Percentiles rank a stretch among this genome's conserved stretches.
These are phyloP conservation scores for Shiraia sp. DNA, from an alignment of 2,329 filamentous ascomycete species.

Conservation along the genomic window DNA sequence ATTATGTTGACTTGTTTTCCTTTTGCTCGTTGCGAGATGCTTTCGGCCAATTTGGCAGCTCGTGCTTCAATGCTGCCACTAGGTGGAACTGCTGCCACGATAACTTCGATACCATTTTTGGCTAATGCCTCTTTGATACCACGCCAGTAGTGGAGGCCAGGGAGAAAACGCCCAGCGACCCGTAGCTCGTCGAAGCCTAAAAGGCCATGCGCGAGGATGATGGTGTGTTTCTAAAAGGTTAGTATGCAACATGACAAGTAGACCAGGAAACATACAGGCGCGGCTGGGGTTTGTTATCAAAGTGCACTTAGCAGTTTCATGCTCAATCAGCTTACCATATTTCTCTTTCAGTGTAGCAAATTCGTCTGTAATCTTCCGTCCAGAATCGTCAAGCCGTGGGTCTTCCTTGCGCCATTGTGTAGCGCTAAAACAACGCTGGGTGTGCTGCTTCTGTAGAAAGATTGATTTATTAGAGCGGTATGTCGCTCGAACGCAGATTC, in stretches of 20 bases:
- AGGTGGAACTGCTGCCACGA: constrained; percentile 62
- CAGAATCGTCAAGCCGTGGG: constrained; percentile 56
- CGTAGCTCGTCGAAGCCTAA: constrained; percentile 67
- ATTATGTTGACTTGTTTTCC: constrained; percentile 67
- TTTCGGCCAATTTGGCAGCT: constrained; percentile 57
- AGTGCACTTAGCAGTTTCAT: too few relatives aligned
- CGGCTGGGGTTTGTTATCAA: constrained; percentile 30
- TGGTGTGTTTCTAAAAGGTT: constrained; percentile 58
- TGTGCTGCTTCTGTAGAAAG: constrained; percentile 1
- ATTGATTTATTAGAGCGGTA: constrained; percentile 21
- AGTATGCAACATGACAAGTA: too few relatives aligned
- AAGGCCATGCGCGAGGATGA: constrained; percentile 67
- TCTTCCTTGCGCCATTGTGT: constrained; percentile 43
- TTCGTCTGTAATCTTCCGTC: constrained; percentile 61
- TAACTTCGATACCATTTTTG: constrained; percentile 62
- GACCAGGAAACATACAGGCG: constrained; percentile 40
- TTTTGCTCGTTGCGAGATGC: constrained; percentile 56
- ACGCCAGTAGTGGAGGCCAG: constrained; percentile 66
- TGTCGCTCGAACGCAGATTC: constrained; percentile 27
- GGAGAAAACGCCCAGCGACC: constrained; percentile 57
- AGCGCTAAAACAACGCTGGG: constrained; percentile 26
- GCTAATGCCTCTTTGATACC: constrained; percentile 63
- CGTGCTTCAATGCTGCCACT: constrained; percentile 63
- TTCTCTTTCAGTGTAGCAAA: constrained; percentile 62
- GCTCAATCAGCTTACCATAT: constrained; percentile 53